Evolutionary conservation across 2,329 filamentous ascomycete genomes (phyloP), one percentile per base, ranked within the genome.

Genomic region (Xylaria sp.): DNA sequence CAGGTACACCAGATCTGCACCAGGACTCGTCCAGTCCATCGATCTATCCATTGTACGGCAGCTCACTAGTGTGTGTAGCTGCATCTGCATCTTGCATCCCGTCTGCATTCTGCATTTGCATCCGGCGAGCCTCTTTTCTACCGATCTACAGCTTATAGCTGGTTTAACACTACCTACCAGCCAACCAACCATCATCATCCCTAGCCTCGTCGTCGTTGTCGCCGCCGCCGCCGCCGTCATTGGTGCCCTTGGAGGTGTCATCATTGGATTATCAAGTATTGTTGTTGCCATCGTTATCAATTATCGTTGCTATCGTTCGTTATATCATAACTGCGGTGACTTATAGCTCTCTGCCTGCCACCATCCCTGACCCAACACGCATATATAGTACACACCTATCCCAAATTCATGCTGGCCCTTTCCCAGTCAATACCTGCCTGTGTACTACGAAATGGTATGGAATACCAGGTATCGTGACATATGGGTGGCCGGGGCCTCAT

Each of bases 1-100:
- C 24, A 27, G 50, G 50, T 32, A 60, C 34, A 61, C 64, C n/a
- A 61, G 66, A 70, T 70, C 68, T 70, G 66, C 67, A 63, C 67
- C 48, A 63, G 67, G 67, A 63, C 67, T 65, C 21, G 53, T 32
- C 47, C 48, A 59, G 53, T 32, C 47, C 48, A 59, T 51, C 48
- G 32, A 65, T 65, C 64, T 42, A 66, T 63, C 53, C 59, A 64
- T 62, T 50, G 57, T 65, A 60, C 68, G 62, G 68, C 68, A 64
- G 64, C 60, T 55, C 30, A 50, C 64, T 53, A 67, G 63, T 54
- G 39, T 42, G 39, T 68, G 58, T 54, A 69, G 66, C 67, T 65
- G 62, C 62, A 65, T 36, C 50, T 61, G 57, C 63, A 64, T 55
- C 59, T 36, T 69, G 51, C 58, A 61, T 24, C 47, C 45, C 45